These are phyloP conservation scores for Penicillium diatomitis DNA, from an alignment of 495 filamentous ascomycete species.

Conservation along the genomic window DNA sequence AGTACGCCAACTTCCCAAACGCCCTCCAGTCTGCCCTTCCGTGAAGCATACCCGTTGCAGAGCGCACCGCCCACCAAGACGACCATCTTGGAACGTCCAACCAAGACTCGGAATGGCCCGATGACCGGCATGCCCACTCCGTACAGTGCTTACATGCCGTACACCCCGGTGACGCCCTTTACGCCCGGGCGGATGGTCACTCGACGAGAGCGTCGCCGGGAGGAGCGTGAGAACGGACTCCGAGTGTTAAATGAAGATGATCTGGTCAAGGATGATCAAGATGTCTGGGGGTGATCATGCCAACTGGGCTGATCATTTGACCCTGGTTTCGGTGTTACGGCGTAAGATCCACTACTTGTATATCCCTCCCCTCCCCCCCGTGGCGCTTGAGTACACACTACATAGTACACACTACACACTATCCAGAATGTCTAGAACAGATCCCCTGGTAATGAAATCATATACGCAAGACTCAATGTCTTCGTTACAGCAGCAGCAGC, in stretches of 20 bases:
- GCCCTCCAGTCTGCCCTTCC: slow-evolving; percentile 46
- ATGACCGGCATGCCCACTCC: slow-evolving; percentile 70
- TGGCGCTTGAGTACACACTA: too few species aligned
- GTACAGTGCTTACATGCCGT: slow-evolving; percentile 88
- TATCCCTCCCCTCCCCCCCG: too few species aligned
- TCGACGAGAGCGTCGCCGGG: slow-evolving; percentile 60
- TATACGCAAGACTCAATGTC: too few species aligned
- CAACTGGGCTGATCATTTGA: too few species aligned
- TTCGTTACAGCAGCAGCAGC: too few species aligned
- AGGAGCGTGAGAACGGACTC: slow-evolving; percentile 29
- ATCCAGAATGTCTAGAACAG: too few species aligned
- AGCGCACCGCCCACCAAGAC: slow-evolving; percentile 64
- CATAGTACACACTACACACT: too few species aligned
- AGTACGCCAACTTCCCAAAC: slow-evolving; percentile 18
- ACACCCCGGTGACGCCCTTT: slow-evolving; percentile 77
- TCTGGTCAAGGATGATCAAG: slow-evolving; percentile 42
- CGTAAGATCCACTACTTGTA: too few species aligned
- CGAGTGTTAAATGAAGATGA: slow-evolving; percentile 38
- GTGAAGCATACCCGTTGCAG: slow-evolving; percentile 39
- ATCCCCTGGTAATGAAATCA: too few species aligned
- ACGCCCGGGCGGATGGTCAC: slow-evolving; percentile 70
- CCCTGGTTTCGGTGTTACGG: too few species aligned
- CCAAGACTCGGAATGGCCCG: slow-evolving; percentile 48
- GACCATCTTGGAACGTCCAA: slow-evolving; percentile 62
- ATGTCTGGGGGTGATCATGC: slow-evolving; percentile 44